Base-by-base conservation (phyloP, 805 yeast genomes). In the Huiozyma sinensis region DNA sequence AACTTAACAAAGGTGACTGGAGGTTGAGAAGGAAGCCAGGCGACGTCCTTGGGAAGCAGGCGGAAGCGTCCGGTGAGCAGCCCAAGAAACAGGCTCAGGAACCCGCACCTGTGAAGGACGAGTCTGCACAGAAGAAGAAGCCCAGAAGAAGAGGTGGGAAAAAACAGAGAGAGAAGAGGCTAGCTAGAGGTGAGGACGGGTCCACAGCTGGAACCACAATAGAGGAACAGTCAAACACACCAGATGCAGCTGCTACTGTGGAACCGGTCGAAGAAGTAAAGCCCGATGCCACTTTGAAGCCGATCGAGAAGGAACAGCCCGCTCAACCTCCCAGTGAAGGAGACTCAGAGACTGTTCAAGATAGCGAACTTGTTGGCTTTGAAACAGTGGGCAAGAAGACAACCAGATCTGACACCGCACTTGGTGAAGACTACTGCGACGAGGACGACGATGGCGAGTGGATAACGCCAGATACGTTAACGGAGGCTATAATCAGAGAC, bases 381-480 rank as follows among this genome's bases (percentile, higher is more conserved):
- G 24, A 17, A 17, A 17, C 24, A 17, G 24, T 29, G 30, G 33
- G 27, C 42, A 49, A 11, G 41, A 39, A 17, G 28, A 33, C 10
- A 35, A 41, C 31, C 10, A 12, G 1, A 53, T 49, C 43, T 3
- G 34, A 39, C 17, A 43, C 44, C 12, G 59, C 54, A 6, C 47
- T 55, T 1, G 50, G 51, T 4, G 59, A 55, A 2, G 64, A 60
- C 11, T 63, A 57, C 8, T 64, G 57, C 7, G 80, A 75, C 38
- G 83, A 73, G 17, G 81, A 80, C 39, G 89, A 79, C 44, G 90
- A 83, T 45, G 88, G 85, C 36, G 95, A 84, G 49, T 92, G 98
- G 98, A 92, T 92, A 53, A 85, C 95, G 0, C 83, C 92, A 3
- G 95, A 84, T 2, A 92, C 88, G 54, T 64, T 92, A 31, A 69